Conservation (phyloP, 2,329 filamentous ascomycete species). For the Passalora sequoiae region DNA sequence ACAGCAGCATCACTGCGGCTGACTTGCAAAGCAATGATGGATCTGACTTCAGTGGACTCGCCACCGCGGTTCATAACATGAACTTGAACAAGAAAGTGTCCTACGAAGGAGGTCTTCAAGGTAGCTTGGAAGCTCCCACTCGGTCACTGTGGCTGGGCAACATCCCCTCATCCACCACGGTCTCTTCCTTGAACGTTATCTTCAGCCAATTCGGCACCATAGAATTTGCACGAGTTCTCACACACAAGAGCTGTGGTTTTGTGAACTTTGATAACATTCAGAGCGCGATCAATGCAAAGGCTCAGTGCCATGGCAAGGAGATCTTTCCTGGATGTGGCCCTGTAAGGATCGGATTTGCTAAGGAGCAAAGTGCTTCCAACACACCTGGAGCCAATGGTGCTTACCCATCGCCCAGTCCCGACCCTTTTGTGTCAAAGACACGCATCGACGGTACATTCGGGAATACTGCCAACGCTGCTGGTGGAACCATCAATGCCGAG, state of each 20-base stretch:
- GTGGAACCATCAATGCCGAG: constrained; percentile 39
- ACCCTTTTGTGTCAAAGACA: constrained; percentile 57
- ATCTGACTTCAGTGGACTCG: constrained; percentile 71
- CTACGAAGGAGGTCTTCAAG: constrained; percentile 60
- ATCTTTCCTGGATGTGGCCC: constrained; percentile 96
- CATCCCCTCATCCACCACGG: constrained; percentile 93
- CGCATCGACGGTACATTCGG: constrained; percentile 35
- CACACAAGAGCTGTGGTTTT: constrained; percentile 98
- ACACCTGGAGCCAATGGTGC: constrained; percentile 83
- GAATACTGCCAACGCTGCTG: constrained; percentile 27
- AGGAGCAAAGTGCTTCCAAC: constrained; percentile 81
- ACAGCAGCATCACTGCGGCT: constrained; percentile 68
- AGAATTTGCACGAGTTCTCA: constrained; percentile 84
- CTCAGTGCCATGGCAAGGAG: constrained; percentile 87
- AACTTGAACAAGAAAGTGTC: constrained; percentile 61
- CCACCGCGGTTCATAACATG: constrained; percentile 77
- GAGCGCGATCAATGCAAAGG: constrained; percentile 83
- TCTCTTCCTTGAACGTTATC: constrained; percentile 88
- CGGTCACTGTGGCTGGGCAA: constrained; percentile 95
- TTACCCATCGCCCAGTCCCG: constrained; percentile 87
- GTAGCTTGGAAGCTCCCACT: constrained; percentile 77
- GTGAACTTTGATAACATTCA: constrained; percentile 94
- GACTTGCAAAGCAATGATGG: constrained; percentile 72
- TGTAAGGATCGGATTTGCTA: constrained; percentile 93
- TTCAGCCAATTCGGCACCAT: constrained; percentile 92